phyloP scores from a whole-genome alignment of 805 yeast species.

The Metschnikowia corniflorae region DNA sequence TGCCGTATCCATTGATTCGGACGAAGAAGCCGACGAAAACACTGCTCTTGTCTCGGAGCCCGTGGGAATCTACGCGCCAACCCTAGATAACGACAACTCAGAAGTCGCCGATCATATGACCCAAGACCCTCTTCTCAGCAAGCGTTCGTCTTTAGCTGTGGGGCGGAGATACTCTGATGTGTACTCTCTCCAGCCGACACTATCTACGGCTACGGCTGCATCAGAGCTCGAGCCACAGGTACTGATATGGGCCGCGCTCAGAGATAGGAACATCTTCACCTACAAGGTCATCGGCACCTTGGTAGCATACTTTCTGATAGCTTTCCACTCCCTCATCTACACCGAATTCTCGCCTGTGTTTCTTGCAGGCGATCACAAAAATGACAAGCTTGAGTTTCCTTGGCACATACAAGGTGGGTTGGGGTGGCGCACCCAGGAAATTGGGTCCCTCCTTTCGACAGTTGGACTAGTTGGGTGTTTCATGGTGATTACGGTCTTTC shows the following conservation, averaged over 20 bases:
- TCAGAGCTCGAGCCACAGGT: conserved; percentile 12
- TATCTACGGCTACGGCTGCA: conserved; percentile 8
- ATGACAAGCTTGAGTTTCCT: conserved; percentile 41
- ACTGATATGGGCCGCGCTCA: conserved; percentile 16
- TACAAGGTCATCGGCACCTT: conserved; percentile 30
- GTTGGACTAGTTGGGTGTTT: conserved; percentile 54
- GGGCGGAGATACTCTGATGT: conserved; percentile 19
- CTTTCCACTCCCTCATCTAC: conserved; percentile 48
- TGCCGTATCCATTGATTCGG: conserved; percentile 2
- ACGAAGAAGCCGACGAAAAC: conserved; percentile 8
- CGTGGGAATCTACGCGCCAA: conserved; percentile 7
- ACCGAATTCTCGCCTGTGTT: conserved; percentile 56
- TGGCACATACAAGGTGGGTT: conserved; percentile 50
- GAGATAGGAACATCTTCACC: conserved; percentile 24
- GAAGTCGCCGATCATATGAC: conserved; percentile 4
- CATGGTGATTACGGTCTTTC: conserved; percentile 48
- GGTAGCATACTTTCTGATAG: conserved; percentile 37
- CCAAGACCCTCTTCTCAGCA: conserved; percentile 5
- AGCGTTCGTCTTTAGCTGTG: conserved; percentile 14
- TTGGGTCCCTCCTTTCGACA: conserved; percentile 48
- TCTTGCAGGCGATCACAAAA: conserved; percentile 35
- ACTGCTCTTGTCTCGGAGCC: conserved; percentile 7
- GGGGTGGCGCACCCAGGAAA: conserved; percentile 42
- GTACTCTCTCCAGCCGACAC: conserved; percentile 15
- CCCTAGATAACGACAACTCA: conserved; percentile 3